These are phyloP conservation scores for Leccinum subgranulosum DNA, from an alignment of 768 basidiomycete species.

Conservation along the genomic window DNA sequence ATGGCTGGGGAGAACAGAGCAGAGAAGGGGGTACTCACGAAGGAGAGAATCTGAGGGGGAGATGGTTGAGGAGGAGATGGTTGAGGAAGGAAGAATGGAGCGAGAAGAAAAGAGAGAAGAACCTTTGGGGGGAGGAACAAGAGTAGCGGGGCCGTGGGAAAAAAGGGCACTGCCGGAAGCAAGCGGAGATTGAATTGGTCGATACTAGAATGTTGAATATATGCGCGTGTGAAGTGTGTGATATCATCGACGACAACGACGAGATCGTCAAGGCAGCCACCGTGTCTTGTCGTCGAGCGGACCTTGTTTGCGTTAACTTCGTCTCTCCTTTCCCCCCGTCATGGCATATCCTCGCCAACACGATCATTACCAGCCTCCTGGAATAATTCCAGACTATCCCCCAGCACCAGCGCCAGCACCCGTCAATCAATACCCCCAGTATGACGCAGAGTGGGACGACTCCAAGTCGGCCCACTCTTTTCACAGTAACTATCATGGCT, in stretches of 20 bases:
- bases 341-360: constrained; percentile 57
- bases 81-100: constrained; percentile 28
- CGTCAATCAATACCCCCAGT: constrained; percentile 40
- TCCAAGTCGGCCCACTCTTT: constrained; percentile 56
- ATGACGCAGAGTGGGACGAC: constrained; percentile 43
- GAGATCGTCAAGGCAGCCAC: not conserved
- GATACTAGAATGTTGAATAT: constrained; percentile 5
- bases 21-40: constrained; percentile 24
- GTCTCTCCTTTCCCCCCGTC: not conserved
- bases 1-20: constrained; percentile 7
- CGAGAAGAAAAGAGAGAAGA: constrained; percentile 15
- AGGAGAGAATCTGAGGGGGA: constrained; percentile 9
- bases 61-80: constrained; percentile 12
- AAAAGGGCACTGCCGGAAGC: constrained; percentile 21
- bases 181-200: constrained; percentile 45
- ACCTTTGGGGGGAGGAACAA: constrained; percentile 41
- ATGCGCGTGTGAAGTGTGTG: not conserved
- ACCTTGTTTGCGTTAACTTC: constrained; percentile 11
- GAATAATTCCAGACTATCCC: constrained; percentile 36
- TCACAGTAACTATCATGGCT: constrained; percentile 58
- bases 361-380: constrained; percentile 49
- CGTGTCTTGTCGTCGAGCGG: constrained; percentile 5
- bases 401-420: constrained; percentile 21
- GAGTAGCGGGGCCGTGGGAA: constrained; percentile 43
- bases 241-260: not conserved